Conservation (phyloP, 1,139 yeast species). For the Yarrowia galli region DNA sequence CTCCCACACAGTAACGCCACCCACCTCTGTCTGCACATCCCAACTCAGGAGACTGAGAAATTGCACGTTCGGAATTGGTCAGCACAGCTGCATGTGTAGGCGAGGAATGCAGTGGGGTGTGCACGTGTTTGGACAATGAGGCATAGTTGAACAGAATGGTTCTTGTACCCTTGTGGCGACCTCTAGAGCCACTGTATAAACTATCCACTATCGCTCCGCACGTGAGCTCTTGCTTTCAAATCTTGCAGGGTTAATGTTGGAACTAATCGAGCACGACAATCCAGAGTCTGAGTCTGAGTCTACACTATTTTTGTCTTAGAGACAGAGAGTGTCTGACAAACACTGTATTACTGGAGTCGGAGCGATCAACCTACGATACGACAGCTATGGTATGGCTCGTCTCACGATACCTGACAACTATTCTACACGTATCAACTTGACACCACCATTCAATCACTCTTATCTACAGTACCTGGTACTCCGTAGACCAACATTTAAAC, state of each 20-base stretch:
- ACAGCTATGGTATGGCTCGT: too few species aligned
- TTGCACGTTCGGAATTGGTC: conserved; percentile 12
- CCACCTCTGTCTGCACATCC: background rate
- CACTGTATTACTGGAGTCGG: too few species aligned
- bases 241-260: conserved; percentile 10
- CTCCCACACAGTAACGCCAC: conserved; percentile 4
- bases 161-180: too few species aligned
- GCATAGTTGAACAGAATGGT: too few species aligned
- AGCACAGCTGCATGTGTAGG: conserved; percentile 5
- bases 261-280: conserved; percentile 1
- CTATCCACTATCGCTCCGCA: background rate
- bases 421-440: too few species aligned
- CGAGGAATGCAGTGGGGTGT: too few species aligned
- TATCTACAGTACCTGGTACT: too few species aligned
- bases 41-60: conserved; percentile 10
- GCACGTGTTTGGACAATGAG: too few species aligned
- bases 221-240: conserved; percentile 6
- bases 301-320: background rate
- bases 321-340: background rate
- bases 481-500: background rate
- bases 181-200: too few species aligned
- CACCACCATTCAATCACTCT: too few species aligned
- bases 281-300: conserved; percentile 9
- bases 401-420: too few species aligned
- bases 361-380: background rate